Evolutionary conservation across 148 eudicot genomes (phyloP).

Genomic region (Gaultheria prostrata): DNA sequence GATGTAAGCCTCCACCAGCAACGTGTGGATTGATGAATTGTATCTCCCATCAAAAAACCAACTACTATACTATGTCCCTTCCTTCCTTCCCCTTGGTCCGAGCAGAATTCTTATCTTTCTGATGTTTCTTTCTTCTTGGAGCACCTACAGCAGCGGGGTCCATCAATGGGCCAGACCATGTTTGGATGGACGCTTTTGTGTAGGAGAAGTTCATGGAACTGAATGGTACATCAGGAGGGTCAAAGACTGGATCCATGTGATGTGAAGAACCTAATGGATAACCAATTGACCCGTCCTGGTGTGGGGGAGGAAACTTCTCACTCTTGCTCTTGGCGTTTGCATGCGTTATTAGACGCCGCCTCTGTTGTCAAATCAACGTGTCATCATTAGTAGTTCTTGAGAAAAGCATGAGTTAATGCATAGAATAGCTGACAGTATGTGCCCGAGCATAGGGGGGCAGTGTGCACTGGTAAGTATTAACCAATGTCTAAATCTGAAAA

Average conservation of each 20-base stretch:
- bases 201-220: conserved; percentile 66
- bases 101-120: conserved; percentile 30
- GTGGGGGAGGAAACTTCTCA: conserved; percentile 88
- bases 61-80: conserved; percentile 13
- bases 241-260: conserved; percentile 48
- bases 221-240: conserved; percentile 62
- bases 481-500: neutral
- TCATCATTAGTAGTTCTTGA: neutral
- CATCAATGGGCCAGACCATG: conserved; percentile 79
- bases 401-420: neutral
- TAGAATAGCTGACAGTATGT: neutral
- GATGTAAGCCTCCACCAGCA: conserved; percentile 14
- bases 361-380: conserved; percentile 32
- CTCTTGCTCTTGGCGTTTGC: conserved; percentile 85
- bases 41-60: neutral
- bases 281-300: conserved; percentile 77
- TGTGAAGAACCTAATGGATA: conserved; percentile 53
- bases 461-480: neutral
- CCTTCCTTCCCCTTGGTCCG: conserved; percentile 22
- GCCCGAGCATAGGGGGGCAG: neutral
- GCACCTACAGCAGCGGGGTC: conserved; percentile 44
- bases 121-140: conserved; percentile 51
- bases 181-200: conserved; percentile 52
- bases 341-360: conserved; percentile 61
- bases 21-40: conserved; percentile 8